Evolutionary conservation across 1,284 basidiomycete genomes (phyloP).

Genomic region (Sanghuangporus weigelae): DNA sequence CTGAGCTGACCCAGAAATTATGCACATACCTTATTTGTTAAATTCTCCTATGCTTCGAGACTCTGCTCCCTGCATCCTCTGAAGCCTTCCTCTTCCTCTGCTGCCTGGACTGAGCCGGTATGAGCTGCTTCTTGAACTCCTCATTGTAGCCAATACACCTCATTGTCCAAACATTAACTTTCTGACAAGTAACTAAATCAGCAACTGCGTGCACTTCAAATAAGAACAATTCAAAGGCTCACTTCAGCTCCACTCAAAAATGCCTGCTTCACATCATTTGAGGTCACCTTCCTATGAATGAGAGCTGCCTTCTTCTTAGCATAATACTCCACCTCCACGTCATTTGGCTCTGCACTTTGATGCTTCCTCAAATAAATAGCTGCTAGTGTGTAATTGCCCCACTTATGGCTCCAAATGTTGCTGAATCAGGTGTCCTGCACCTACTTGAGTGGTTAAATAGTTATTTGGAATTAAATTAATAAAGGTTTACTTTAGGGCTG

Average conservation of each 20-base stretch:
- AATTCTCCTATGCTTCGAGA: not conserved
- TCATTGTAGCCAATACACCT: conserved; percentile 28
- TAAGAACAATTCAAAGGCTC: not conserved
- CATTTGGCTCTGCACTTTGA: conserved; percentile 22
- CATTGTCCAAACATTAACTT: conserved; percentile 27
- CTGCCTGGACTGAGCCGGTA: not conserved
- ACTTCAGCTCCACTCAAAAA: not conserved
- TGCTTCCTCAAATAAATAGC: conserved; percentile 20
- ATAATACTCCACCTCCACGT: conserved; percentile 19
- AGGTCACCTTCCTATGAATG: not conserved
- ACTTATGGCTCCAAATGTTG: conserved; percentile 18
- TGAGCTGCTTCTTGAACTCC: conserved; percentile 20
- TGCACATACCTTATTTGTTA: not conserved
- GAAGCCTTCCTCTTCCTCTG: not conserved
- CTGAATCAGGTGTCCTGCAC: conserved; percentile 20
- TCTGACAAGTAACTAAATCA: conserved; percentile 7
- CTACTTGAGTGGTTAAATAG: conserved; percentile 3
- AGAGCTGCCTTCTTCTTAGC: not conserved
- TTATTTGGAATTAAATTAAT: not conserved
- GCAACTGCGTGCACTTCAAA: not conserved
- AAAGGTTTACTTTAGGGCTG: conserved; percentile 12
- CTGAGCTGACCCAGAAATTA: too few relatives aligned
- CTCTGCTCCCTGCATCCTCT: not conserved
- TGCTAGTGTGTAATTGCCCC: conserved; percentile 21
- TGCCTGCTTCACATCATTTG: not conserved